A percentile compares a stretch with the other conserved stretches of the same genome.
phyloP scores from a whole-genome alignment of 441 rosid genomes.

The Populus hybrid region DNA sequence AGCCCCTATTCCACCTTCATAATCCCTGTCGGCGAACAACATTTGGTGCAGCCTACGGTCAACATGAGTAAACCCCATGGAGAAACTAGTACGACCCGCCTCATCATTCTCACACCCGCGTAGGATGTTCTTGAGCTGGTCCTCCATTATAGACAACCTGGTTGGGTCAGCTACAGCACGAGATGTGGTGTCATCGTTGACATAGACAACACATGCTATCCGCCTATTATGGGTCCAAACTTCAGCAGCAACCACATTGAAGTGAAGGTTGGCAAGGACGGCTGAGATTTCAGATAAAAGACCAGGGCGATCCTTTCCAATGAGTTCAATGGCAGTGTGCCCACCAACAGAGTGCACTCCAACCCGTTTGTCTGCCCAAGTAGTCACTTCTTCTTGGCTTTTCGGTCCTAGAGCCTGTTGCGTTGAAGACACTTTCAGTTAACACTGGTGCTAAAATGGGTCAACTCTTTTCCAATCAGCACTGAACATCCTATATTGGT shows the following conservation, averaged over 20 bases:
- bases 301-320: conserved; percentile 85
- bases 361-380: conserved; percentile 61
- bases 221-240: conserved; percentile 91
- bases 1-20: conserved; percentile 48
- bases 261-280: conserved; percentile 67
- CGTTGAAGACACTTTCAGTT: background rate
- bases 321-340: conserved; percentile 83
- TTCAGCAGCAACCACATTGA: conserved; percentile 81
- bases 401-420: conserved; percentile 81
- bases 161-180: conserved; percentile 57
- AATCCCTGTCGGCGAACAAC: conserved; percentile 91
- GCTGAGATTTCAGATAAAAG: conserved; percentile 84
- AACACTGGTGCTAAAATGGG: background rate
- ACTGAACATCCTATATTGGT: background rate
- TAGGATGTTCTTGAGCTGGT: conserved; percentile 70
- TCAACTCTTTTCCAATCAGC: background rate
- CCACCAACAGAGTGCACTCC: conserved; percentile 81
- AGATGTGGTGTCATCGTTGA: conserved; percentile 58
- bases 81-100: conserved; percentile 58
- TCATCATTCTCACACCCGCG: conserved; percentile 74
- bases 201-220: conserved; percentile 78
- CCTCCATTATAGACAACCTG: conserved; percentile 65
- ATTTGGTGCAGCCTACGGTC: conserved; percentile 90
- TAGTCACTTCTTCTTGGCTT: conserved; percentile 46
- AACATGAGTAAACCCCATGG: conserved; percentile 82